Evolutionary conservation across 306 rosid genomes (phyloP).

Genomic region (Cyamopsis tetragonoloba): DNA sequence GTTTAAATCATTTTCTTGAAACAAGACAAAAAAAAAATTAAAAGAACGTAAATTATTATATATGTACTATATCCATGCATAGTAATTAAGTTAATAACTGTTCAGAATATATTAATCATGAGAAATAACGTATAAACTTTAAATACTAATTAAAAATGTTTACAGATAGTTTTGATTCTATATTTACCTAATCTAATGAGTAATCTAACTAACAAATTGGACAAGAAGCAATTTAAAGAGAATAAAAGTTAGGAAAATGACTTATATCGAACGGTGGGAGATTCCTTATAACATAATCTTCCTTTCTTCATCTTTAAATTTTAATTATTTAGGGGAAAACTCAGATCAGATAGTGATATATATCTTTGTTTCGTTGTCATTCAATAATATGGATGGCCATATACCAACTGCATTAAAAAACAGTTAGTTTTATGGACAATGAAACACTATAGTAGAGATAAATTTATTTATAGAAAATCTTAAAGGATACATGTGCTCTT

Average conservation of each 20-base stretch:
- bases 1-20: no score
- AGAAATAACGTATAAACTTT: neutral
- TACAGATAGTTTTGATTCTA: neutral
- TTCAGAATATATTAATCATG: neutral
- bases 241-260: slow-evolving; percentile 32
- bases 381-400: slow-evolving; percentile 23
- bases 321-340: slow-evolving; percentile 20
- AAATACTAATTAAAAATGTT: neutral
- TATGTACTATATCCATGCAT: no score
- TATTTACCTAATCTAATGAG: slow-evolving; percentile 18
- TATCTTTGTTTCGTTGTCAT: slow-evolving; percentile 10
- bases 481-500: no score
- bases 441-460: neutral
- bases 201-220: slow-evolving; percentile 17
- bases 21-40: no score
- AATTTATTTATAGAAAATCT: no score
- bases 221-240: slow-evolving; percentile 20
- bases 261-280: slow-evolving; percentile 19
- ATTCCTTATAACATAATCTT: slow-evolving; percentile 34
- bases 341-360: neutral
- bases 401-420: slow-evolving; percentile 26
- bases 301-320: slow-evolving; percentile 31
- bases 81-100: no score
- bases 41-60: no score
- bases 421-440: no score